phyloP scores from a whole-genome alignment of 2,329 filamentous ascomycete species.

The Cercospora berteroae region DNA sequence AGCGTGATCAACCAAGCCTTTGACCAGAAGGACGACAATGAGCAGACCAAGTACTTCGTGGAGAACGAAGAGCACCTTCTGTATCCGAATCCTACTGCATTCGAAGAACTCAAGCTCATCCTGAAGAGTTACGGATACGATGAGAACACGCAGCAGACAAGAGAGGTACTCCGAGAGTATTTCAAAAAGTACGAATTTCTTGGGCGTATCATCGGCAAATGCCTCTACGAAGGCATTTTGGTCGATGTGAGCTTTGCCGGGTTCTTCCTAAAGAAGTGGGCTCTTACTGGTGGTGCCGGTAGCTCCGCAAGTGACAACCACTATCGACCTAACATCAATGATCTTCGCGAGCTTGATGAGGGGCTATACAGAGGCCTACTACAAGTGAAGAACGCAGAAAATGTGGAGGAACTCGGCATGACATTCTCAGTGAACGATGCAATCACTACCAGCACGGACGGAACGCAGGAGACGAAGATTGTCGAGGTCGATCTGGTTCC shows the following conservation, averaged over 20 bases:
- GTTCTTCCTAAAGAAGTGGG: constrained; percentile 96
- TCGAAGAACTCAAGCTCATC: constrained; percentile 29
- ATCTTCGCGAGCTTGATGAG: constrained; percentile 87
- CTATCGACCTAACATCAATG: constrained; percentile 91
- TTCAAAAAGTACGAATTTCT: constrained; percentile 83
- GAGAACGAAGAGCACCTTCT: constrained; percentile 83
- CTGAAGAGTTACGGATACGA: constrained; percentile 13
- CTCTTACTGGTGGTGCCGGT: constrained; percentile 65
- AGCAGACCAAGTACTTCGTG: constrained; percentile 60
- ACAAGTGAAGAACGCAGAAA: constrained; percentile 80
- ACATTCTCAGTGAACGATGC: constrained; percentile 84
- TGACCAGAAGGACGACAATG: constrained; percentile 48
- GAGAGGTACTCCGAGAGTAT: constrained; percentile 40
- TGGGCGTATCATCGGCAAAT: constrained; percentile 90
- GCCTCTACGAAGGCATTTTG: constrained; percentile 93
- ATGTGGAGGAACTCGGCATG: constrained; percentile 72
- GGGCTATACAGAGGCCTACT: constrained; percentile 83
- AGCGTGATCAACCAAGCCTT: constrained; percentile 87
- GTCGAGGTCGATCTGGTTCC: constrained; percentile 73
- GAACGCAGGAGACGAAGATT: constrained; percentile 49
- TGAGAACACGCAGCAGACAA: constrained; percentile 16
- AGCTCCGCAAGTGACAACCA: constrained; percentile 65
- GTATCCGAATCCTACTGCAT: constrained; percentile 76
- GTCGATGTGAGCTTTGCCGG: constrained; percentile 90
- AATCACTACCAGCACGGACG: constrained; percentile 24